Conservation (phyloP, 2,329 filamentous ascomycete species). For the Ploettnerulaceae sp. region DNA sequence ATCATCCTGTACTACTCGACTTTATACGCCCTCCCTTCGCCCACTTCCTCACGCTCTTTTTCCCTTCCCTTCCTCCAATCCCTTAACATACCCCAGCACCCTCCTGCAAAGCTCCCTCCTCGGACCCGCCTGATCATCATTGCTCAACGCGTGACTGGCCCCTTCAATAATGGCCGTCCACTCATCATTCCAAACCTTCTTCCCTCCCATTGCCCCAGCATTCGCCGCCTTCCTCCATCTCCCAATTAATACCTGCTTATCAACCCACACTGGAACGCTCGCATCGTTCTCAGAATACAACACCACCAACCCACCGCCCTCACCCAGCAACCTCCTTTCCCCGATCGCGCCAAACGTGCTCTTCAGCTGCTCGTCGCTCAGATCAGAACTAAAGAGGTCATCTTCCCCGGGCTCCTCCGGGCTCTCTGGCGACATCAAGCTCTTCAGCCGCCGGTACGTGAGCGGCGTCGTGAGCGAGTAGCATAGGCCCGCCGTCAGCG, state of each 20-base stretch:
- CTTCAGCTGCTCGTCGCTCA: background rate
- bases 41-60: too few species aligned
- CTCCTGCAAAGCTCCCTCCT: constrained; percentile 23
- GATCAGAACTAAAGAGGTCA: constrained; percentile 3
- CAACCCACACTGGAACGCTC: background rate
- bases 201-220: constrained; percentile 28
- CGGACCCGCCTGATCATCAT: constrained; percentile 42
- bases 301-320: constrained; percentile 1
- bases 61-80: background rate
- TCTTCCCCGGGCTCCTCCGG: constrained; percentile 1
- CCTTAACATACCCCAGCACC: constrained; percentile 16
- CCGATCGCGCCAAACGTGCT: constrained; percentile 2
- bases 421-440: constrained; percentile 1
- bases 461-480: constrained; percentile 9
- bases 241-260: constrained; percentile 1
- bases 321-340: constrained; percentile 36
- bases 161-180: constrained; percentile 44
- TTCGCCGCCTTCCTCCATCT: constrained; percentile 33
- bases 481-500: background rate
- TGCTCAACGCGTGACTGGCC: constrained; percentile 45
- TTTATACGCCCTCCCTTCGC: too few species aligned
- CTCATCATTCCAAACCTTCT: constrained; percentile 41
- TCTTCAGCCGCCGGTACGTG: background rate
- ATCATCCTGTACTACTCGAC: too few species aligned
- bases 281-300: constrained; percentile 1